Evolutionary conservation across 1,284 basidiomycete genomes (phyloP), one percentile per base, ranked within the genome.

Genomic region (Anthracocystis panici-leucophaei): DNA sequence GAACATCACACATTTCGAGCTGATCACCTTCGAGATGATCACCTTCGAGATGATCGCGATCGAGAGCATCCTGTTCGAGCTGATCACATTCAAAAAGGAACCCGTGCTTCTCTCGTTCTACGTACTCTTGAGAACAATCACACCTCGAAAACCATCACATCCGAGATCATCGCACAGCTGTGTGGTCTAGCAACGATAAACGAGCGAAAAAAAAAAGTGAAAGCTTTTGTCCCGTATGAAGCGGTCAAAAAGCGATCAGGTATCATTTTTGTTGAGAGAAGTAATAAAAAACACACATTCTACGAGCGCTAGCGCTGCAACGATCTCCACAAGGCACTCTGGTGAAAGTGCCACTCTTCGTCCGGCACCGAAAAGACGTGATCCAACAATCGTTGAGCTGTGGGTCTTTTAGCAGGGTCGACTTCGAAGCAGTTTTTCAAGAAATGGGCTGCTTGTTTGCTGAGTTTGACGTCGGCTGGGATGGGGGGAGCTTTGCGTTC

Each of bases 341-440:
- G 59, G 35, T 73, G 60, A 42, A 84, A 84, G 25, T 70, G 58
- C 81, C 81, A 84, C 3, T 65, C 70, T 1, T 70, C 71, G n/a
- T 76, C 69, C 0, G 77, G 69, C 27, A 78, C 77, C 88, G 75
- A 90, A 88, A 97, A 99, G 29, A 90, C 89, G 86, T 99, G 94
- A 72, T 89, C 88, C 63, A 93, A 89, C 65, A 98, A 89, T 78
- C 94, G 92, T 42, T 90, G 87, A 14, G 96, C 94, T 23, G 89
- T 92, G 0, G 96, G 94, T 35, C 97, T 91, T 68, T 92, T 89
- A 51, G 91, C 91, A 5, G 96, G 94, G 82, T 97, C 91, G 75
- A 93, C 91, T 9, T 93, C 92, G 82, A 99, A 95, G 86, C 97
- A 98, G 84, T 91, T 91, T 77, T 89, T 88, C 76, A 96, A 89